Conservation (phyloP, 331 rosid genomes). For the Rhamnella rubrinervis region DNA sequence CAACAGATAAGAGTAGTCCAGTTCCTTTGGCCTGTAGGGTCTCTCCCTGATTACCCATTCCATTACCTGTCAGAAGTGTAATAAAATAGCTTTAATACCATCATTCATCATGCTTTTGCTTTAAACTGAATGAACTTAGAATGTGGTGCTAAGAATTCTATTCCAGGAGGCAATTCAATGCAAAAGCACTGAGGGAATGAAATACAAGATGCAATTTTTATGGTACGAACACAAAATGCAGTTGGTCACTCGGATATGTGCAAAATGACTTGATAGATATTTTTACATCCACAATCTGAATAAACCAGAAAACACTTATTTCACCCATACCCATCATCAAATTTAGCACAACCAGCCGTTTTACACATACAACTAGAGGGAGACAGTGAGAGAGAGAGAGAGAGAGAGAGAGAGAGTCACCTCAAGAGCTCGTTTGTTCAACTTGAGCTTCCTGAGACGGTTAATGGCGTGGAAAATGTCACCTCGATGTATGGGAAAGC, state of each 20-base stretch:
- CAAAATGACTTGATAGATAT: too few species aligned
- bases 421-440: constrained; percentile 87
- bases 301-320: not conserved
- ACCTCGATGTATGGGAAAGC: constrained; percentile 72
- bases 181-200: not conserved
- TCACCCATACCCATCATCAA: not conserved
- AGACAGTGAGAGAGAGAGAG: too few species aligned
- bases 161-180: not conserved
- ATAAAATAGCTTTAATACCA: constrained; percentile 17
- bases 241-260: not conserved
- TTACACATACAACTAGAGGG: not conserved
- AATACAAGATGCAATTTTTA: too few species aligned
- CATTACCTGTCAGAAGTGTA: constrained; percentile 61
- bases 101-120: not conserved
- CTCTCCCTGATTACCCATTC: constrained; percentile 93
- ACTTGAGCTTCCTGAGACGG: constrained; percentile 78
- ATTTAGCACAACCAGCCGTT: not conserved
- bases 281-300: not conserved
- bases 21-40: constrained; percentile 71
- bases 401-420: constrained; percentile 24
- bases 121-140: not conserved
- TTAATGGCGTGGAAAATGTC: constrained; percentile 80
- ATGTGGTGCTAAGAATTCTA: not conserved
- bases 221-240: not conserved
- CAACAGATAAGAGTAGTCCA: constrained; percentile 80